Evolutionary conservation across 2,329 filamentous ascomycete genomes (phyloP).

Genomic region (Aspergillus sp.): DNA sequence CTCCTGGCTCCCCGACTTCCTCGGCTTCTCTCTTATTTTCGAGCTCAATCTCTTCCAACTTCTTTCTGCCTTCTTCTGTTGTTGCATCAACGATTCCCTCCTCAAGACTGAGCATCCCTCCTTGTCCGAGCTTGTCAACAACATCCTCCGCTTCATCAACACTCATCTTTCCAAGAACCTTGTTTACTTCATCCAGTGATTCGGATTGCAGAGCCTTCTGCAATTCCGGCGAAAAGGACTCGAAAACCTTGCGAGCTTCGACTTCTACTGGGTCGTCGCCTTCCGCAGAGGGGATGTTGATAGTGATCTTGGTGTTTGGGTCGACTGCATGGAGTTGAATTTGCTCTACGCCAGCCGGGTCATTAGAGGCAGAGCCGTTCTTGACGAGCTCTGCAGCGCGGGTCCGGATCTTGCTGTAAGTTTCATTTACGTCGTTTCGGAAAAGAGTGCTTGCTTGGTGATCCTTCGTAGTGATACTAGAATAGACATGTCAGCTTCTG

Average conservation of each 20-base stretch:
- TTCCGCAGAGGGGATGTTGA: conserved; percentile 67
- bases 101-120: conserved; percentile 84
- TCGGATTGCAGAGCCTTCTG: conserved; percentile 80
- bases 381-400: conserved; percentile 69
- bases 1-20: conserved; percentile 48
- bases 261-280: conserved; percentile 61
- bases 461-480: conserved; percentile 71
- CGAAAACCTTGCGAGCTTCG: conserved; percentile 69
- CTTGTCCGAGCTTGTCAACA: conserved; percentile 74
- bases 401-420: conserved; percentile 74
- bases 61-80: conserved; percentile 75
- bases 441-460: conserved; percentile 91
- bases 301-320: conserved; percentile 86
- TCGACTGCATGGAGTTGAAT: conserved; percentile 97
- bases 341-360: conserved; percentile 73
- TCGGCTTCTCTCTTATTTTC: conserved; percentile 42
- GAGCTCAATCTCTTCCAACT: conserved; percentile 69
- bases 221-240: conserved; percentile 76
- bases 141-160: conserved; percentile 83
- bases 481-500: conserved; percentile 6
- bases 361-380: conserved; percentile 49
- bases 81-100: conserved; percentile 94
- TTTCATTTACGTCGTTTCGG: conserved; percentile 85
- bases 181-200: conserved; percentile 83
- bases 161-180: conserved; percentile 81